Conservation (phyloP, 441 rosid genomes). For the Eruca vesicaria region DNA sequence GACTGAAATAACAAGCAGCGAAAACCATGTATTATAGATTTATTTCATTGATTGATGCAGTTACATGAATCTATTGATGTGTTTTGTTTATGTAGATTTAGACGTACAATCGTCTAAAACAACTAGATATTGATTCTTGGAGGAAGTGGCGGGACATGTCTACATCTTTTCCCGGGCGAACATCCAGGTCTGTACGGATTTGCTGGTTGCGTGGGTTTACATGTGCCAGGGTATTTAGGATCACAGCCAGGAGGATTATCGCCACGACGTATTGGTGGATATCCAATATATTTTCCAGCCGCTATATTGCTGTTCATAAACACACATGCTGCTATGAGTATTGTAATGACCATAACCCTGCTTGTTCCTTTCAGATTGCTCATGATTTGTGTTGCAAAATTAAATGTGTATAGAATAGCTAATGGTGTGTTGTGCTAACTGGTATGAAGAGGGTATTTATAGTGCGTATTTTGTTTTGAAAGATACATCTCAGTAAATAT, state of each 20-base stretch:
- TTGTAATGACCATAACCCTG: background rate
- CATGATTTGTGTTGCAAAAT: background rate
- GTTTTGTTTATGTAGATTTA: background rate
- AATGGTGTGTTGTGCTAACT: background rate
- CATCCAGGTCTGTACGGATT: background rate
- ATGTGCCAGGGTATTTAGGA: background rate
- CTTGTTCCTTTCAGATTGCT: background rate
- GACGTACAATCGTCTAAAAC: background rate
- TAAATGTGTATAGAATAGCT: background rate
- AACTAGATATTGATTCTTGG: background rate
- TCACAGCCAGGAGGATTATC: background rate
- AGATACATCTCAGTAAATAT: background rate
- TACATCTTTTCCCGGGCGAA: background rate
- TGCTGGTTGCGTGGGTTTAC: background rate
- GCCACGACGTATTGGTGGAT: background rate
- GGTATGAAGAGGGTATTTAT: background rate
- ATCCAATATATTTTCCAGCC: background rate
- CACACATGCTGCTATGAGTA: background rate
- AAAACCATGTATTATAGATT: background rate
- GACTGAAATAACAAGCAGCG: background rate
- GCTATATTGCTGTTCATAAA: background rate
- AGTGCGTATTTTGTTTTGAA: background rate
- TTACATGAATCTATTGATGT: background rate
- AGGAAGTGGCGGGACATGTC: background rate
- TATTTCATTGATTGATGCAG: background rate